Base-by-base conservation (phyloP, 2,329 filamentous ascomycete genomes). In the Talaromyces pinophilus region DNA sequence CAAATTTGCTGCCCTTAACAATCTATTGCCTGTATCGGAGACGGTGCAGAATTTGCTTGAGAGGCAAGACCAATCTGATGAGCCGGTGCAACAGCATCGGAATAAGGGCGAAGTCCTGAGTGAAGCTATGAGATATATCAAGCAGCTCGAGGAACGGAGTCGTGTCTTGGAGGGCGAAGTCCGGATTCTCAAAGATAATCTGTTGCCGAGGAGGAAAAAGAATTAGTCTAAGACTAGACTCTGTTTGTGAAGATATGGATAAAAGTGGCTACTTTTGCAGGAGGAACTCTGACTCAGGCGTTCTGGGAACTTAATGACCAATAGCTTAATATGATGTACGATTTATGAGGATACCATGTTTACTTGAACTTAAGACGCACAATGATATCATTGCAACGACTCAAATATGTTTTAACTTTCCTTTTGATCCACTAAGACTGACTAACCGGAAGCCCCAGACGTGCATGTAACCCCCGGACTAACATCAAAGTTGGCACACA, bases 401-500 rank as follows among this genome's bases (percentile, higher is more conserved):
- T 57, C 17, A 57, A 19, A 13, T 13, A 22, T 13, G 17, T 57
- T 38, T 22, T 4, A 22, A 17, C n/a, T 19, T 19, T 38, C 6
- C 30, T 15, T 38, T 17, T 38, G 19, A 57, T 35, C n/a, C 5
- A 19, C 30, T 46, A 30, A 17, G 22, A 48, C 17, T 17, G 15
- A 48, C 33, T 54, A 79, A 4, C 78, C 76, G 13, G 77, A 78
- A 8, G 77, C 76, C 17, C 76, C 77, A 30, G 73, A 66, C 6
- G 71, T 75, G 68, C 77, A 79, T 11, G 70, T 73, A 3, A 78
- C 70, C 0, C 78, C 78, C 38, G 75, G 62, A 35, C 60, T 68
- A 17, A 70, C 71, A 22, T 73, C 74, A 13, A 76, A 77, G 68
- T 79, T 77, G 0, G 73, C 73, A 67, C 77, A 80, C 30, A 76